phyloP scores from a whole-genome alignment of 768 basidiomycete species.

The Lepiota venenata region DNA sequence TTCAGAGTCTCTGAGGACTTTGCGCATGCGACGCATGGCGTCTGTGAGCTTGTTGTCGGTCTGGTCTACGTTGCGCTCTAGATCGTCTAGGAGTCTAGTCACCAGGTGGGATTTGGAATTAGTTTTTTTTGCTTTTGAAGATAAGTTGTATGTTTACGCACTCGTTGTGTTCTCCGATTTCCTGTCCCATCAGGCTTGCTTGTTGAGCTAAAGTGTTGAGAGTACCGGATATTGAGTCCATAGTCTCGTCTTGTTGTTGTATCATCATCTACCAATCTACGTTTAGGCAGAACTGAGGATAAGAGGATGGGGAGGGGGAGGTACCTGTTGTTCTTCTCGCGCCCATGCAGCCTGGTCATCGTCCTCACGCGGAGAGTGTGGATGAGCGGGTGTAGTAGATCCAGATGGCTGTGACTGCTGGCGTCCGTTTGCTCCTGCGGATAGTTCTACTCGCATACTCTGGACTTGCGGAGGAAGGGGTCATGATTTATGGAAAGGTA shows the following conservation, averaged over 20 bases:
- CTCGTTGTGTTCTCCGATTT: constrained; percentile 92
- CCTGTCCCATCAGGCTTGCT: constrained; percentile 91
- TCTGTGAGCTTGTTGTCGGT: constrained; percentile 62
- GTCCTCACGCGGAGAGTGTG: constrained; percentile 25
- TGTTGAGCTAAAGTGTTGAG: constrained; percentile 83
- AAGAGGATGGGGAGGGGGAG: constrained; percentile 6
- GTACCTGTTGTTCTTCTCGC: constrained; percentile 81
- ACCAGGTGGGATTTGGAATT: not conserved
- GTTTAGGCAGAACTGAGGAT: not conserved
- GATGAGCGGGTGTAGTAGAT: constrained; percentile 20
- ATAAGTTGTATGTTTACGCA: constrained; percentile 27
- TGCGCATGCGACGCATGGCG: constrained; percentile 68
- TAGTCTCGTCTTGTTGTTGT: constrained; percentile 83
- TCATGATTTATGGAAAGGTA: constrained; percentile 19
- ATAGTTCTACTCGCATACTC: constrained; percentile 72
- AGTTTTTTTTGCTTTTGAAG: not conserved
- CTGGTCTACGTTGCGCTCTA: constrained; percentile 68
- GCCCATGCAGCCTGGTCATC: constrained; percentile 82
- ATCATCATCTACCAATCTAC: constrained; percentile 65
- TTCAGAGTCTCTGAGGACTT: constrained; percentile 85
- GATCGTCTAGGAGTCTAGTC: constrained; percentile 73
- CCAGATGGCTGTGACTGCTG: constrained; percentile 17
- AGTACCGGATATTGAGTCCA: constrained; percentile 86
- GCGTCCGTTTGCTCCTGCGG: constrained; percentile 18
- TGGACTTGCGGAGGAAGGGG: constrained; percentile 43